A percentile compares a stretch with the other conserved stretches of the same genome.
phyloP scores from a whole-genome alignment of 108 stramenopile genomes.

The Nitzschia sp. region DNA sequence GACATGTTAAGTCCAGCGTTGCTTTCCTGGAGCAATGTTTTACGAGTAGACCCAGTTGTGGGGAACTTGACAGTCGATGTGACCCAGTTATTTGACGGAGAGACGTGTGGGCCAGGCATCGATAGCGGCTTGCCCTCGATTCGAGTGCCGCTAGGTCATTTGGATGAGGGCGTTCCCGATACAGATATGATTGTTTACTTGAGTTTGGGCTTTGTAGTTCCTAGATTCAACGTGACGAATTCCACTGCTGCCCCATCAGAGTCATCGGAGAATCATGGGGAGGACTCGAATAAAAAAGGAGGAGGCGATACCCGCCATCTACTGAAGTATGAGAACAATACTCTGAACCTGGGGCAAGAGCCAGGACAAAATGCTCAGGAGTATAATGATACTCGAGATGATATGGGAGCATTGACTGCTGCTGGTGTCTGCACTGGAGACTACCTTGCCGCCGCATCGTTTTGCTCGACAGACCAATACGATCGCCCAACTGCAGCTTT shows the following conservation, averaged over 20 bases:
- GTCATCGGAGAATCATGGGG: neutral
- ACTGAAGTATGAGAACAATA: no score
- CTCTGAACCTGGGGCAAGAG: no score
- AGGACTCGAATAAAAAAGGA: neutral
- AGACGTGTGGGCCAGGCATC: conserved; percentile 76
- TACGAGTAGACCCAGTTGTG: conserved; percentile 73
- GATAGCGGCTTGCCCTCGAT: conserved; percentile 70
- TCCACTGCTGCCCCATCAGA: neutral
- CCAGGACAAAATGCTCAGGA: neutral
- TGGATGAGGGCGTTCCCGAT: conserved; percentile 57
- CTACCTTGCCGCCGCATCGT: conserved; percentile 76
- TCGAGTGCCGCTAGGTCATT: conserved; percentile 59
- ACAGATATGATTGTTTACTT: conserved; percentile 82
- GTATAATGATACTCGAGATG: neutral
- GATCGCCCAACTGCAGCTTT: conserved; percentile 82
- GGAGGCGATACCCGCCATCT: neutral
- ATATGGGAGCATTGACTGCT: neutral
- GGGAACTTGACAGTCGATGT: conserved; percentile 71
- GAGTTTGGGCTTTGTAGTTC: conserved; percentile 58
- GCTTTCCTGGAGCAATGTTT: conserved; percentile 76
- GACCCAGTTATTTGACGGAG: conserved; percentile 66
- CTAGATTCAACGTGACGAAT: neutral
- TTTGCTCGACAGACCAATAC: conserved; percentile 82
- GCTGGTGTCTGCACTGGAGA: conserved; percentile 44
- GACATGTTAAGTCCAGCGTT: conserved; percentile 77